Base-by-base conservation (phyloP, 345 rosid genomes). In the Turritis glabra region DNA sequence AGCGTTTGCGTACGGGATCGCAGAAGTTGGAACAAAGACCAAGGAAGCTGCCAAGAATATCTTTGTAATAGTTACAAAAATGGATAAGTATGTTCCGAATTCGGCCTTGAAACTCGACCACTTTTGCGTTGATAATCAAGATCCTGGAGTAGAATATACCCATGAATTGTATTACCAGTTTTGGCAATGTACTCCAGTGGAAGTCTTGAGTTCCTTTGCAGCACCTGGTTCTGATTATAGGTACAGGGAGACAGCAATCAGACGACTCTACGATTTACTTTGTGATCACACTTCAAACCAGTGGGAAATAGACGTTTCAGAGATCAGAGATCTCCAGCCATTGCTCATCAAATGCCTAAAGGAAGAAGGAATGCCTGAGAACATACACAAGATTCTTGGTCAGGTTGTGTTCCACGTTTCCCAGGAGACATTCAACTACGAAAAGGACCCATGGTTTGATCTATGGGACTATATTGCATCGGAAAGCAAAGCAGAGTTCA, bases 371-470 rank as follows among this genome's bases (percentile, higher is more conserved):
- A 30, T 56, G 25, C 25, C 62, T 0, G 41, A 56, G 43, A 32
- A 18, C 25, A 0, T 32, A 18, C 18, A 18, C 4, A 57, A 9
- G 15, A 1, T 57, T 5, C 62, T 57, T 17, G 62, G 62, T 30
- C 14, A 56, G 35, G 66, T 74, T 6, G 29, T 67, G 4, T 35
- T 12, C 59, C 72, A 35, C 30, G 58, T 74, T 27, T 60, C 73
- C 0, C 1, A 7, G 8, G 72, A 47, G 44, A 11, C 17, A 4
- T 35, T 65, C 6, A 18, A 18, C 12, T 13, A 7, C 8, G 18
- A 32, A 3, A 1, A 23, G 10, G 66, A 46, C 4, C 33, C 25
- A 4, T 74, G 78, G 67, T 12, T 17, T 2, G 59, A 33, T 50
- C 52, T 74, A 12, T 15, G 56, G 43, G 66, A 56, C 22, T 61